These are phyloP conservation scores for Chlamydomonas sp. DNA, from an alignment of 139 green algal genomes.

Conservation along the genomic window DNA sequence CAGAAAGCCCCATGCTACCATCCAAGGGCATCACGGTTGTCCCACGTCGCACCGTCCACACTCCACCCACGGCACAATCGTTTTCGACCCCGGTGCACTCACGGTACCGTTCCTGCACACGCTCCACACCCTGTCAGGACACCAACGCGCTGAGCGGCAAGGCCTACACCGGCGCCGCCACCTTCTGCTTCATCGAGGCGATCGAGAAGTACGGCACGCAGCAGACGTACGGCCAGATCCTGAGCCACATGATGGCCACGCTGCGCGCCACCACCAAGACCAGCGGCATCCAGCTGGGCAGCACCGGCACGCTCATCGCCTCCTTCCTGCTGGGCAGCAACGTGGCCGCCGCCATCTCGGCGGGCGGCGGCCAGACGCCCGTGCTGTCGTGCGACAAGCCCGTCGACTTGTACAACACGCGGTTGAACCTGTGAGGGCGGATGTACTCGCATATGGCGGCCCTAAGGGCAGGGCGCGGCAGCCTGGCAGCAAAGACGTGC, in stretches of 20 bases:
- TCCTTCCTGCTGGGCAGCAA: conserved; percentile 45
- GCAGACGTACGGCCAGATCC: conserved; percentile 46
- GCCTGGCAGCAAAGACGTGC: too few relatives aligned
- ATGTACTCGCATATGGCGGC: too few relatives aligned
- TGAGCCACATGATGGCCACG: conserved; percentile 54
- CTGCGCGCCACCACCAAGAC: conserved; percentile 38
- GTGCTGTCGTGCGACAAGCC: conserved; percentile 64
- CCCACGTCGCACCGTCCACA: too few relatives aligned
- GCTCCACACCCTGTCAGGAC: conserved; percentile 39
- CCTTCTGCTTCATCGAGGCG: conserved; percentile 84
- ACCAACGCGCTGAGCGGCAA: conserved; percentile 59
- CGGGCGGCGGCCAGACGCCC: conserved; percentile 58
- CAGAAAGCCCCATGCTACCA: neutral
- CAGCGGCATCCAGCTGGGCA: conserved; percentile 1
- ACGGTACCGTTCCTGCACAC: conserved; percentile 31
- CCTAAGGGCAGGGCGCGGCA: too few relatives aligned
- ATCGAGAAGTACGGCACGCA: conserved; percentile 49
- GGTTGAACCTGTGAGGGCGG: too few relatives aligned
- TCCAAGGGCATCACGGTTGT: too few relatives aligned
- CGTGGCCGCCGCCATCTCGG: neutral
- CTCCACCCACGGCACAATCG: neutral
- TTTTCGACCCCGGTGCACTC: neutral
- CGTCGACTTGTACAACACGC: conserved; percentile 49
- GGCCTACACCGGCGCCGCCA: conserved; percentile 81
- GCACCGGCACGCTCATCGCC: conserved; percentile 11